These are phyloP conservation scores for Rickenella mellea DNA, from an alignment of 768 basidiomycete species.

Conservation along the genomic window DNA sequence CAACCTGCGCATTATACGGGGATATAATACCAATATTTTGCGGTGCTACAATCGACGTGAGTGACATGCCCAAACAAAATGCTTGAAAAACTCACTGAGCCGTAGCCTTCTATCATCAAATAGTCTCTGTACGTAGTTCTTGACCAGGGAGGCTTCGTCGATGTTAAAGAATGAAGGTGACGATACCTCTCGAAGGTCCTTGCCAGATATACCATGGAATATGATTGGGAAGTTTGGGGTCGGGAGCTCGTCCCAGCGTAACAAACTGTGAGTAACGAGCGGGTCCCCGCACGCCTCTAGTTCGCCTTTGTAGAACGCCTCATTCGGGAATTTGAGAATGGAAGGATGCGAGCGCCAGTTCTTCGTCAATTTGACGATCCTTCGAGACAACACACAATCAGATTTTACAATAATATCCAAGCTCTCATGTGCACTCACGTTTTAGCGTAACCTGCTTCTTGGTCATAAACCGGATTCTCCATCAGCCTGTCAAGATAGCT, in stretches of 20 bases:
- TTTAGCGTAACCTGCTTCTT: constrained; percentile 22
- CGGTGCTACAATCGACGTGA: constrained; percentile 24
- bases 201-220: constrained; percentile 51
- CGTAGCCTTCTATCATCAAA: constrained; percentile 18
- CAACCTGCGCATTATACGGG: constrained; percentile 53
- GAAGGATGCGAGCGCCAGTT: constrained; percentile 58
- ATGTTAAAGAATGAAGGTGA: constrained; percentile 70
- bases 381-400: constrained; percentile 16
- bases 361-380: constrained; percentile 52
- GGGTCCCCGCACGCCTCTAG: constrained; percentile 37
- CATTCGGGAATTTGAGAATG: constrained; percentile 55
- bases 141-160: constrained; percentile 46
- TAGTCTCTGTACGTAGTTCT: constrained; percentile 31
- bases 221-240: constrained; percentile 46
- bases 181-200: constrained; percentile 54
- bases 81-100: constrained; percentile 3
- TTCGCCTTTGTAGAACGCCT: constrained; percentile 47
- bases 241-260: constrained; percentile 31
- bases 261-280: constrained; percentile 25
- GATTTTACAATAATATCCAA: constrained; percentile 9
- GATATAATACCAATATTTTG: constrained; percentile 51
- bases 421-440: constrained; percentile 21
- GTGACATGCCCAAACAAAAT: background rate
- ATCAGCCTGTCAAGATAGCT: constrained; percentile 59
- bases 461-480: constrained; percentile 33